These are phyloP conservation scores for Ogataea degrootiae DNA, from an alignment of 805 yeast genomes.

Conservation along the genomic window DNA sequence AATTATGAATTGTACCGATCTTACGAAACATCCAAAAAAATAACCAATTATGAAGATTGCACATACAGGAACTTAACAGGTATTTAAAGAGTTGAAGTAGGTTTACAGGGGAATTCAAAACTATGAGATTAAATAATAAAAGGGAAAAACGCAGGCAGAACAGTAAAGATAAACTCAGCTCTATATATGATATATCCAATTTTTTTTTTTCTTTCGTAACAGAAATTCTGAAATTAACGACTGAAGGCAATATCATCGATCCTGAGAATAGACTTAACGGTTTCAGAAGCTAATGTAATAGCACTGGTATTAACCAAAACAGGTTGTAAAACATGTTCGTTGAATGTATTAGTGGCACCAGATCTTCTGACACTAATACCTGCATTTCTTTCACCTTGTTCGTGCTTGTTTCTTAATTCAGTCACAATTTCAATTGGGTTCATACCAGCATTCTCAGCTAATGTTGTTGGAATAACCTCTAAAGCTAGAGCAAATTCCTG, in stretches of 20 bases:
- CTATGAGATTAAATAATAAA: no score
- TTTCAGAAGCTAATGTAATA: conserved; percentile 89
- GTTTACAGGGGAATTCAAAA: no score
- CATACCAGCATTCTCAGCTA: conserved; percentile 94
- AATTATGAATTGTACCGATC: no score
- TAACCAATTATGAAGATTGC: no score
- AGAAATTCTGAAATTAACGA: conserved; percentile 38
- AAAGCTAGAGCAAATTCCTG: conserved; percentile 88
- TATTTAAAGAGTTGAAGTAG: no score
- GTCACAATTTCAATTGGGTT: conserved; percentile 89
- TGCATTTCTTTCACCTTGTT: conserved; percentile 85
- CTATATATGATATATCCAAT: no score
- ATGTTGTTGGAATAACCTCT: conserved; percentile 88
- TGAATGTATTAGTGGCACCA: conserved; percentile 84
- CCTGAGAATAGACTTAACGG: conserved; percentile 91
- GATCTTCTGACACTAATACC: conserved; percentile 94
- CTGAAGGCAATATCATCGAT: conserved; percentile 96
- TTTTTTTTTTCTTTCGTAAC: no score
- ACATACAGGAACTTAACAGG: no score
- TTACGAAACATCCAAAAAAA: no score
- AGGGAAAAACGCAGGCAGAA: no score
- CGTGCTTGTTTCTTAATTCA: conserved; percentile 87
- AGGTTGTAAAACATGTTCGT: conserved; percentile 95
- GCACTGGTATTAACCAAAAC: conserved; percentile 93
- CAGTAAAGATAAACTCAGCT: no score